phyloP scores from a whole-genome alignment of 1,284 basidiomycete genomes.

The Peniophora sp. region DNA sequence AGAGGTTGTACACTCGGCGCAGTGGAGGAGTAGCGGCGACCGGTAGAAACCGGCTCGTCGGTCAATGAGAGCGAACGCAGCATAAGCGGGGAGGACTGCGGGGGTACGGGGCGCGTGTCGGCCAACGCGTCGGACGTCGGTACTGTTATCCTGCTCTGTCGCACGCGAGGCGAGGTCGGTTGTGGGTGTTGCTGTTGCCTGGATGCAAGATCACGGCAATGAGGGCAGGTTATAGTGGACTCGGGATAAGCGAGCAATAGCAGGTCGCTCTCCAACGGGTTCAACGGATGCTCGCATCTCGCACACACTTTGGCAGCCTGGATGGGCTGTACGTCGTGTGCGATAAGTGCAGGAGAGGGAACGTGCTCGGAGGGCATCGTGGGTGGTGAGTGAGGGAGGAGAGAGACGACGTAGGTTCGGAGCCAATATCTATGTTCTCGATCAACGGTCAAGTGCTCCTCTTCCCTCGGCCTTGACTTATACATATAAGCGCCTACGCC shows the following conservation, averaged over 20 bases:
- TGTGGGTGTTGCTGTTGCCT: background rate
- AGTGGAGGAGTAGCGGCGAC: background rate
- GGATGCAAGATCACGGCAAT: slow-evolving; percentile 23
- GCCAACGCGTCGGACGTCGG: background rate
- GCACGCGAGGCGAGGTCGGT: background rate
- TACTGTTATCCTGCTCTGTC: background rate
- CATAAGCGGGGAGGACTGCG: background rate
- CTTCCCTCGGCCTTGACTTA: no score
- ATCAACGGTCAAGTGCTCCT: no score
- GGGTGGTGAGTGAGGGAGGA: slow-evolving; percentile 6
- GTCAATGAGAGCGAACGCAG: background rate
- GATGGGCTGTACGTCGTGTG: slow-evolving; percentile 18
- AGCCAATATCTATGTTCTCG: background rate
- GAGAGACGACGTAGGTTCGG: slow-evolving; percentile 9
- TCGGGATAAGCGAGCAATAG: slow-evolving; percentile 22
- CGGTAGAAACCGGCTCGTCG: background rate
- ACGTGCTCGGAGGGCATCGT: slow-evolving; percentile 28
- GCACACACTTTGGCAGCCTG: slow-evolving; percentile 29
- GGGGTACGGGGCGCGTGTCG: no score
- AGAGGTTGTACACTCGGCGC: slow-evolving; percentile 10
- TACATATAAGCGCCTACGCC: no score
- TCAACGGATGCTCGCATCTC: slow-evolving; percentile 25
- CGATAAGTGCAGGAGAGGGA: slow-evolving; percentile 15
- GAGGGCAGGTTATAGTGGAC: slow-evolving; percentile 24
- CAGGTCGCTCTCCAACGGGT: slow-evolving; percentile 21